These are phyloP conservation scores for Phytopythium chamaehyphon DNA, from an alignment of 352 stramenopile species.

Conservation along the genomic window DNA sequence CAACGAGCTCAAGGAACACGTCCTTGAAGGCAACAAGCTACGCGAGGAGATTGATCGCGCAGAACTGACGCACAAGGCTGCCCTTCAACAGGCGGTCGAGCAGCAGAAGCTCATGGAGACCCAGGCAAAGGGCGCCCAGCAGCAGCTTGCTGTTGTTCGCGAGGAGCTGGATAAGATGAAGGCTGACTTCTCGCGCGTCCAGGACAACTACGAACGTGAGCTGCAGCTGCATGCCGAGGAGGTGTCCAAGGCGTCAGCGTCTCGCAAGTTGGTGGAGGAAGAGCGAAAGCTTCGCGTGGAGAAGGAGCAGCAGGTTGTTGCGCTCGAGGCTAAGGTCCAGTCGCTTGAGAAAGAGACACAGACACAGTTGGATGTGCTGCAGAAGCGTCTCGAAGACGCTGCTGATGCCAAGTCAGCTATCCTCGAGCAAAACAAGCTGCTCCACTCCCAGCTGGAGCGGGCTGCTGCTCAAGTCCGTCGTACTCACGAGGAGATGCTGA, in stretches of 20 bases:
- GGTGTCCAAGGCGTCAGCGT: slow-evolving; percentile 46
- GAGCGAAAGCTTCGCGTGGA: slow-evolving; percentile 33
- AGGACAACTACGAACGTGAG: slow-evolving; percentile 84
- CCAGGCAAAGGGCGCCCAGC: slow-evolving; percentile 31
- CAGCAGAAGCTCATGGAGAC: slow-evolving; percentile 43
- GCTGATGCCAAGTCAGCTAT: slow-evolving; percentile 44
- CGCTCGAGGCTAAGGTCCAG: slow-evolving; percentile 37
- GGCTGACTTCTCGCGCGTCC: slow-evolving; percentile 36
- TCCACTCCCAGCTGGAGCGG: slow-evolving; percentile 70
- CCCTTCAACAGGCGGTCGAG: slow-evolving; percentile 36
- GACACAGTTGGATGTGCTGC: slow-evolving; percentile 28
- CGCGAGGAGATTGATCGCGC: slow-evolving; percentile 59
- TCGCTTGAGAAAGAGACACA: slow-evolving; percentile 33
- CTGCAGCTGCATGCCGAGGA: slow-evolving; percentile 72
- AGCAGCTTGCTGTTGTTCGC: slow-evolving; percentile 42
- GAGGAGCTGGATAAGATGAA: slow-evolving; percentile 45
- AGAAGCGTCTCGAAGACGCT: slow-evolving; percentile 50
- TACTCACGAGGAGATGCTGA: slow-evolving; percentile 53
- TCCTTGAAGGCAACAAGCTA: slow-evolving; percentile 51
- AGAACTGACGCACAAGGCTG: slow-evolving; percentile 31
- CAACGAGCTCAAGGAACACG: slow-evolving; percentile 51
- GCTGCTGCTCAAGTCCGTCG: slow-evolving; percentile 51
- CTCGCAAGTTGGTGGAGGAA: slow-evolving; percentile 51
- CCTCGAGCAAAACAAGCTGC: slow-evolving; percentile 62
- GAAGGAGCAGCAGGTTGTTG: slow-evolving; percentile 26